These are phyloP conservation scores for Zhuliangozyma parablackwelliae DNA, from an alignment of 1,139 yeast genomes.

Conservation along the genomic window DNA sequence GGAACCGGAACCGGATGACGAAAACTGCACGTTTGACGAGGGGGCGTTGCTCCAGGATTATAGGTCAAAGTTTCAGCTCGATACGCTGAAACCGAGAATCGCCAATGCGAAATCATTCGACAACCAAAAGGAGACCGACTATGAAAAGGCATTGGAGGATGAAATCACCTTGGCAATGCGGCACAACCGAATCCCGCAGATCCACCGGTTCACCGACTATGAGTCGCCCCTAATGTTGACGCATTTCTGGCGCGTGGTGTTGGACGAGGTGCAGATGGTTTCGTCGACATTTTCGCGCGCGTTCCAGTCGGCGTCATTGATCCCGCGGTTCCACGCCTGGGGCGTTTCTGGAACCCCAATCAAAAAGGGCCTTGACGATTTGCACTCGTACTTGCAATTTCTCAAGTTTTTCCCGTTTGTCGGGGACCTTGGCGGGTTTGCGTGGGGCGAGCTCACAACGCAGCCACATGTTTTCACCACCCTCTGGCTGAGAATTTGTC, in stretches of 20 bases:
- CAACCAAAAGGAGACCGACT: slow-evolving; percentile 26
- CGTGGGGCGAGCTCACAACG: slow-evolving; percentile 31
- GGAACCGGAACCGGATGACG: neutral
- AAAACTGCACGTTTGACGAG: neutral
- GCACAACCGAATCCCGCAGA: slow-evolving; percentile 26
- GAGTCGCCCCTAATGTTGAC: slow-evolving; percentile 78
- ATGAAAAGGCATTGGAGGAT: slow-evolving; percentile 33
- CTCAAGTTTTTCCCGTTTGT: slow-evolving; percentile 63
- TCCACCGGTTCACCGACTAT: slow-evolving; percentile 40
- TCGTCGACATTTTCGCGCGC: slow-evolving; percentile 70
- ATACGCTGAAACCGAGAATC: slow-evolving; percentile 22
- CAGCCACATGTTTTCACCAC: slow-evolving; percentile 37
- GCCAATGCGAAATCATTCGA: slow-evolving; percentile 21
- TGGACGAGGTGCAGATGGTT: slow-evolving; percentile 95
- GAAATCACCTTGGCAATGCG: slow-evolving; percentile 30
- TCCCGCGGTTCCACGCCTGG: slow-evolving; percentile 90
- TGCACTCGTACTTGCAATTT: slow-evolving; percentile 67
- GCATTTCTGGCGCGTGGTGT: slow-evolving; percentile 86
- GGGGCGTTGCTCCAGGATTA: slow-evolving; percentile 18
- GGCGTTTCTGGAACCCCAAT: slow-evolving; percentile 96
- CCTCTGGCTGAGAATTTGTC: slow-evolving; percentile 47
- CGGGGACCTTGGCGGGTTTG: slow-evolving; percentile 31
- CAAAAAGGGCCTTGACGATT: slow-evolving; percentile 58
- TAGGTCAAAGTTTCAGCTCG: slow-evolving; percentile 26
- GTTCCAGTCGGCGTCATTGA: slow-evolving; percentile 71